Evolutionary conservation across 2,329 filamentous ascomycete species (phyloP), one percentile per base, ranked within the genome.

Genomic region (Pyrenochaeta sp.): DNA sequence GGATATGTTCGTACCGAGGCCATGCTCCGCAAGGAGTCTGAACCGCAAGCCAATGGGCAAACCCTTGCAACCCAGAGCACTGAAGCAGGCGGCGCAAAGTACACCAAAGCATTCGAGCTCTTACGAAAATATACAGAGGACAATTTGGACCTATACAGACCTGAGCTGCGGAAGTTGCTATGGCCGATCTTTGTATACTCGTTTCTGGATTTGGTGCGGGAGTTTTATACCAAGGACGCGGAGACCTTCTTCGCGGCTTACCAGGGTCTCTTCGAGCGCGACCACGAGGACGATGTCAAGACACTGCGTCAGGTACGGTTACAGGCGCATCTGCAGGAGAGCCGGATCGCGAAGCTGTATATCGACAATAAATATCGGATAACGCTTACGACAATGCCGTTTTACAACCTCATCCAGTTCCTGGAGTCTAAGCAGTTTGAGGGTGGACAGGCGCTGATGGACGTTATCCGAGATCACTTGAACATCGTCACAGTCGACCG

Each of bases 181-280:
- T 99, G 95, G 93, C 95, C 95, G 0, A 81, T 96, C 0, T 98
- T 97, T 72, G 91, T 98, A 50, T 96, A 99, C 78, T 95, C 92
- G 0, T 97, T 91, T 73, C 82, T 99, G 27, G 89, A 92, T 56
- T 85, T 98, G 54, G 85, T 96, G 28, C 83, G 83, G 34, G 87
- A 92, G 58, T 88, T 88, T 62, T 93, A 90, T 67, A 81, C 86
- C 1, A 86, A 86, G 39, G 92, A 96, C 57, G 88, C 89, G 13
- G 88, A 91, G 65, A 81, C 84, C 1, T 94, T 96, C 72, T 88
- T 96, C 60, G 84, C 86, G 28, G 82, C 85, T 4, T 88, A 91
- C 71, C 88, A 88, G 53, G 79, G 88, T 52, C 74, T 81, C 27
- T 98, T 98, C 69, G 88, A 93, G 66, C 85, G 85, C 25, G 86